Conservation (phyloP, 345 rosid species). For the Salix caprea region DNA sequence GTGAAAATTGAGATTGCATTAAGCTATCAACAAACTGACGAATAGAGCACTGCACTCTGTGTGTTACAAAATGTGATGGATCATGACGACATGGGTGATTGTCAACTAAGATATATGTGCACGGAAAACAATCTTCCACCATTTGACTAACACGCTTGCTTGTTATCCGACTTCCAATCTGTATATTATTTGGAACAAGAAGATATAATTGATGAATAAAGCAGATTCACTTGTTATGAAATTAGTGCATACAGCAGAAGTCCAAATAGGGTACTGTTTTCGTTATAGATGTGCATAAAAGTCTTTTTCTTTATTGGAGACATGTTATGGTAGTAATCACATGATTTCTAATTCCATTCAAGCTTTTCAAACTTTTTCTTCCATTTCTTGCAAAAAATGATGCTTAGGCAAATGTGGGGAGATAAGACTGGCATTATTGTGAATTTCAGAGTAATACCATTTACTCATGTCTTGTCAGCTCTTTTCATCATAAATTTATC, state of each 20-base stretch:
- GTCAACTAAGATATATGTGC: conserved; percentile 71
- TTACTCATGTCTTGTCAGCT: background rate
- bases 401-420: background rate
- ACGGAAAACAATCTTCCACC: conserved; percentile 69
- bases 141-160: conserved; percentile 76
- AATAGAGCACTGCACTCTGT: conserved; percentile 74
- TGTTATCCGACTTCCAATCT: conserved; percentile 91
- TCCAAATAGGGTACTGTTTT: background rate
- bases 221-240: conserved; percentile 3
- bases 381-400: background rate
- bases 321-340: background rate
- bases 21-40: conserved; percentile 54
- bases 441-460: background rate
- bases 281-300: no score
- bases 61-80: conserved; percentile 86
- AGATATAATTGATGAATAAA: conserved; percentile 8
- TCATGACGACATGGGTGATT: conserved; percentile 83
- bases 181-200: conserved; percentile 30
- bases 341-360: background rate
- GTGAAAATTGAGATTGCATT: conserved; percentile 42
- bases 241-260: conserved; percentile 3
- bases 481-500: background rate
- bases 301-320: background rate
- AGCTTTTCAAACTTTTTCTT: background rate
- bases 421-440: background rate